Evolutionary conservation across 306 rosid species (phyloP).

Genomic region (Trifolium subterraneum): DNA sequence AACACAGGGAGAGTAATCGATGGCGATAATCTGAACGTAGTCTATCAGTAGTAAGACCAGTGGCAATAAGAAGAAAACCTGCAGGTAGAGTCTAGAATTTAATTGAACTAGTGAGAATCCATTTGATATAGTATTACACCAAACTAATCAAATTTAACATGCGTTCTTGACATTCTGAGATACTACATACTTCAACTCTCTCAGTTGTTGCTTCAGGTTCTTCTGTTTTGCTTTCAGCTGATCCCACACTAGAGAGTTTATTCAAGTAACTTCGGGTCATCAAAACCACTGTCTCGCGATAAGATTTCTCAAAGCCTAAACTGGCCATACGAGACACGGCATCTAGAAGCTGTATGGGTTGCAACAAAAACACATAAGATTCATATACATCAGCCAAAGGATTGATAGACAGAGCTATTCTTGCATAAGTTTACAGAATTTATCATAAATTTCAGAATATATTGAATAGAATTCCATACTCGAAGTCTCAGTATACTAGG

Average conservation of each 20-base stretch:
- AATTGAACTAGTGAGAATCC: constrained; percentile 90
- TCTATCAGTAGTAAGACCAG: constrained; percentile 71
- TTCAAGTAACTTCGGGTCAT: constrained; percentile 94
- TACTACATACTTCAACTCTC: constrained; percentile 83
- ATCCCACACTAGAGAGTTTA: constrained; percentile 88
- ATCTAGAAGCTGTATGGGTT: constrained; percentile 81
- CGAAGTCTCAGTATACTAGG: constrained; percentile 94
- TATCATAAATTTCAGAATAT: constrained; percentile 34
- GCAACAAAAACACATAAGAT: constrained; percentile 38
- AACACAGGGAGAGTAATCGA: constrained; percentile 88
- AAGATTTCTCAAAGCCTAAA: constrained; percentile 97
- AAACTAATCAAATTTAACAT: constrained; percentile 50
- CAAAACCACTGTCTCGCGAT: constrained; percentile 95
- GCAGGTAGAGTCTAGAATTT: constrained; percentile 98
- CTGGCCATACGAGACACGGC: constrained; percentile 98
- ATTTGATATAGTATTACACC: constrained; percentile 48
- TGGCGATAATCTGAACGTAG: constrained; percentile 90
- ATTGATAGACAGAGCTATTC: constrained; percentile 28
- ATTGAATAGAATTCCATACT: constrained; percentile 66
- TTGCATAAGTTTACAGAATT: neutral
- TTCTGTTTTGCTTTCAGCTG: constrained; percentile 90
- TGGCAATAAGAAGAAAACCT: constrained; percentile 86
- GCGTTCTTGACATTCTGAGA: constrained; percentile 39
- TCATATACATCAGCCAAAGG: constrained; percentile 15
- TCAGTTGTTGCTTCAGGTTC: constrained; percentile 91